These are phyloP conservation scores for Liriodendron chinense DNA, from an alignment of 164 flowering plant genomes.

Conservation along the genomic window DNA sequence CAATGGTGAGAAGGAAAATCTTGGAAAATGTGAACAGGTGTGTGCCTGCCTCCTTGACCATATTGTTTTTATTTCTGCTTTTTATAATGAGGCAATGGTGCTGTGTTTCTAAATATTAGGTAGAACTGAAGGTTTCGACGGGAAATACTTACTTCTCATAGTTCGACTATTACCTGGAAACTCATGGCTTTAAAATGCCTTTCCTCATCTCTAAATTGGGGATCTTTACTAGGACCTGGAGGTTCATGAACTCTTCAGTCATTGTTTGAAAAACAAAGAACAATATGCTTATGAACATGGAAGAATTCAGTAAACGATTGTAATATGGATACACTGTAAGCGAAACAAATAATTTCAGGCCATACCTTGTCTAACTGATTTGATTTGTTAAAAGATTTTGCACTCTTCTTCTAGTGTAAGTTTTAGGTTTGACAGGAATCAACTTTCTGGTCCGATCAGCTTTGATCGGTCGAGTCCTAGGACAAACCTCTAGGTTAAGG, in stretches of 20 bases:
- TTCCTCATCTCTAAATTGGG: slow-evolving; percentile 1
- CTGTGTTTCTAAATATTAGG: background rate
- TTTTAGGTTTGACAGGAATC: background rate
- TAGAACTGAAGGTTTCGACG: background rate
- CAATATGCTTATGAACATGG: background rate
- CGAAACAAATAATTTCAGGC: too few relatives aligned
- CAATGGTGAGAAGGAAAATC: slow-evolving; percentile 65
- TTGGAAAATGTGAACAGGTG: slow-evolving; percentile 99
- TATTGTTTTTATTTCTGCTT: background rate
- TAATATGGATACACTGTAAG: too few relatives aligned
- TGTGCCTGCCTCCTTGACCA: slow-evolving; percentile 13
- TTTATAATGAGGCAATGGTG: background rate
- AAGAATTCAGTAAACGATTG: too few relatives aligned
- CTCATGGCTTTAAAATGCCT: background rate
- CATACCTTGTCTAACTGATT: background rate
- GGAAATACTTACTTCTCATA: background rate
- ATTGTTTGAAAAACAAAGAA: background rate
- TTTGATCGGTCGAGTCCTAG: too few relatives aligned
- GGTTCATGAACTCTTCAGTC: background rate
- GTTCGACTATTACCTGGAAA: background rate
- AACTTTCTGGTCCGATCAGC: background rate
- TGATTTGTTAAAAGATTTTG: background rate
- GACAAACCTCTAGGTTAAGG: too few relatives aligned
- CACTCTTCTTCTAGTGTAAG: background rate
- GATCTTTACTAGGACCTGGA: background rate